phyloP scores from a whole-genome alignment of 1,139 yeast genomes.

The Eremothecium sinecaudum region DNA sequence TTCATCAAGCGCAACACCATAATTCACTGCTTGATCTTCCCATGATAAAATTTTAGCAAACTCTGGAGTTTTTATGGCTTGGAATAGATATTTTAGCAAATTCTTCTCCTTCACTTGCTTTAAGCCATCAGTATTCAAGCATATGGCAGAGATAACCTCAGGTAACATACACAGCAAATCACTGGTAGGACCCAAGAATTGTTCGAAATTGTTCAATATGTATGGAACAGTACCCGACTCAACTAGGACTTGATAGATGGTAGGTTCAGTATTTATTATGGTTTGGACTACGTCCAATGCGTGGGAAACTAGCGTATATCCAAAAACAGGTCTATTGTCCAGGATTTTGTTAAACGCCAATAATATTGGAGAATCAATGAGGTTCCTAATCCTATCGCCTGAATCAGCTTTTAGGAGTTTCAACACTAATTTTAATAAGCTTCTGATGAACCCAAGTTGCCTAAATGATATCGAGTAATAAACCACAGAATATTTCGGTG shows the following conservation, averaged over 20 bases:
- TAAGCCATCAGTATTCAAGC: conserved; percentile 69
- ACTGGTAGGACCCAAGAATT: conserved; percentile 46
- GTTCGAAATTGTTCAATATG: conserved; percentile 47
- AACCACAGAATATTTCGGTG: conserved; percentile 46
- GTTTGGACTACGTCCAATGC: conserved; percentile 60
- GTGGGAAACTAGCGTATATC: conserved; percentile 55
- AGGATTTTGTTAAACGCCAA: conserved; percentile 52
- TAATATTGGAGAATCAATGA: conserved; percentile 76
- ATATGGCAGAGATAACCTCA: conserved; percentile 74
- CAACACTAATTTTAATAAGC: conserved; percentile 50
- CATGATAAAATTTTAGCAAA: conserved; percentile 42
- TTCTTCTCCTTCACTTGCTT: conserved; percentile 42
- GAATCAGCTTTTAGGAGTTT: conserved; percentile 61
- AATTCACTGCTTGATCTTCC: conserved; percentile 42
- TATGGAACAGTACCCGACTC: conserved; percentile 70
- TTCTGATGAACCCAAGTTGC: conserved; percentile 52
- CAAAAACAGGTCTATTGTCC: conserved; percentile 52
- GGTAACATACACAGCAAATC: conserved; percentile 57
- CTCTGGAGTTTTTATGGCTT: conserved; percentile 40
- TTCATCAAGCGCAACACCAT: conserved; percentile 73
- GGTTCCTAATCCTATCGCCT: conserved; percentile 75
- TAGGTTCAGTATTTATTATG: conserved; percentile 85
- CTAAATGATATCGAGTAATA: conserved; percentile 53
- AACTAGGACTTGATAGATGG: conserved; percentile 70
- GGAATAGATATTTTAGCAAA: conserved; percentile 43